These are phyloP conservation scores for Kwoniella europaea DNA, from an alignment of 768 basidiomycete species.

Conservation along the genomic window DNA sequence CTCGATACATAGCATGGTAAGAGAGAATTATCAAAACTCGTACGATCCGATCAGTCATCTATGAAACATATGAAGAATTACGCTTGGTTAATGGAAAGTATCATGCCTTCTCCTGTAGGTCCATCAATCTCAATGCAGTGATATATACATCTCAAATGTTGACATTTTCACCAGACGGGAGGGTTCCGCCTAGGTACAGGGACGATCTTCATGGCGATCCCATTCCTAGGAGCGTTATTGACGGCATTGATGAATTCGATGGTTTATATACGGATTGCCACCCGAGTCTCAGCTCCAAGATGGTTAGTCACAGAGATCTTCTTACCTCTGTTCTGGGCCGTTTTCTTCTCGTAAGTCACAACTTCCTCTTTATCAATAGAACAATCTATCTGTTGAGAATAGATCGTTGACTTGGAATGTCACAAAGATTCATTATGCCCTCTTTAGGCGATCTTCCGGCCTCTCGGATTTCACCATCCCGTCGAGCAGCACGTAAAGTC, in stretches of 20 bases:
- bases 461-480: background rate
- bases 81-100: slow-evolving; percentile 11
- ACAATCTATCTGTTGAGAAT: too few species aligned
- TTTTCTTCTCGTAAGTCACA: background rate
- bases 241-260: background rate
- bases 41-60: background rate
- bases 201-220: background rate
- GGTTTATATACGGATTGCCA: background rate
- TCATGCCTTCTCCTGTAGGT: slow-evolving; percentile 2
- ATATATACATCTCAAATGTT: background rate
- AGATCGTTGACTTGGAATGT: too few species aligned
- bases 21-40: background rate
- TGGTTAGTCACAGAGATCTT: background rate
- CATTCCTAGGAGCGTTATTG: background rate
- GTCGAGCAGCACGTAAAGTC: background rate
- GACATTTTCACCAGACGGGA: background rate
- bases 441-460: background rate
- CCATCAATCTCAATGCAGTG: background rate
- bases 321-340: slow-evolving; percentile 1
- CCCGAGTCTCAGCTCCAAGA: background rate
- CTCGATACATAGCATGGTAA: background rate
- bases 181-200: background rate
- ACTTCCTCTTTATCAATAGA: background rate
- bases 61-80: background rate
- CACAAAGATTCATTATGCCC: background rate